Evolutionary conservation across 306 rosid species (phyloP), one percentile per base, ranked within the genome.

Genomic region (Quillaja saponaria): DNA sequence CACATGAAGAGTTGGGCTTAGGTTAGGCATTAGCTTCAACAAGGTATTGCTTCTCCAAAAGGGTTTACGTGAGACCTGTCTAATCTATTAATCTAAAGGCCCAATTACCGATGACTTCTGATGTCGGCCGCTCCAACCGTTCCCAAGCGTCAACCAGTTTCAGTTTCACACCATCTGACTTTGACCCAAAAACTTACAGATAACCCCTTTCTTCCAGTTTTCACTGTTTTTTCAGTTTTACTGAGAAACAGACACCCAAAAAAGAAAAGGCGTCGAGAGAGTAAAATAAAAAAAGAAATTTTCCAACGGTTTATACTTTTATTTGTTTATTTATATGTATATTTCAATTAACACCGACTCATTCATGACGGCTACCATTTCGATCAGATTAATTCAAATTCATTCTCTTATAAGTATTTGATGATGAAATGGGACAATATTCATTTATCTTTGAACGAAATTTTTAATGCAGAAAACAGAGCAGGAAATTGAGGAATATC

Each of bases 301-400:
- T 63, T 39, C 34, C 51, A 37, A 37, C 12, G 18, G 15, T 15
- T 57, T 42, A 38, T 54, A 20, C 47, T 58, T 58, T 19, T 62
- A 28, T 47, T 45, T 41, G 31, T 25, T 25, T 25, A n/a, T n/a
- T n/a, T n/a, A n/a, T 25, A 18, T 50, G 38, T 12, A 10, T 61
- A 8, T 1, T 58, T 8, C 11, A 65, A 57, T 51, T 48, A 13
- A 15, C 59, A 49, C 83, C 68, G 73, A 73, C 58, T 72, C 12
- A 52, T 17, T 20, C 31, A 53, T 62, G 67, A 72, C 83, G 79
- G 82, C 79, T 53, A n/a, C 59, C 2, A 8, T 35, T n/a, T n/a
- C 68, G 38, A 31, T 50, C 71, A 70, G 80, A 71, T 74, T 41
- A 47, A 53, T 70, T 76, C 81, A 38, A 70, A 25, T 25, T 51